Conservation (phyloP, 371 early-diverging fungal species). For the Rhizomucor pusillus region DNA sequence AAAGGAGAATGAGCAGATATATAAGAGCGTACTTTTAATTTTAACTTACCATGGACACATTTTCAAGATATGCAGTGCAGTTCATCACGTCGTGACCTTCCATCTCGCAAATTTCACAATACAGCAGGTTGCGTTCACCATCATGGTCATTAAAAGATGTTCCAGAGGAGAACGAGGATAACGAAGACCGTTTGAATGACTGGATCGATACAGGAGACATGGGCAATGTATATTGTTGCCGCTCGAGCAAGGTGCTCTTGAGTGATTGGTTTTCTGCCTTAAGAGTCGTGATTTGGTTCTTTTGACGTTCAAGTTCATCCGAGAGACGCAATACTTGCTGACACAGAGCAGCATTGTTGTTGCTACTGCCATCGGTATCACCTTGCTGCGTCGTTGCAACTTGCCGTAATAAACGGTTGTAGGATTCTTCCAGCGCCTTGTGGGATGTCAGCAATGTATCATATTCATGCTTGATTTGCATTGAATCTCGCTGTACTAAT, state of each 20-base stretch:
- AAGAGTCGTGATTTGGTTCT: neutral
- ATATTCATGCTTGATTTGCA: neutral
- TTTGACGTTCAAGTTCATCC: neutral
- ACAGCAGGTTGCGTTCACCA: too few relatives aligned
- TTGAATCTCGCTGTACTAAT: constrained; percentile 1
- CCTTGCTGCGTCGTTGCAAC: neutral
- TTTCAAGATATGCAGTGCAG: constrained; percentile 42
- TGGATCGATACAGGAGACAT: constrained; percentile 1
- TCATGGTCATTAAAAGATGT: too few relatives aligned
- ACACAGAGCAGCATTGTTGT: too few relatives aligned
- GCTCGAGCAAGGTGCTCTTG: neutral
- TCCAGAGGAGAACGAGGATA: too few relatives aligned
- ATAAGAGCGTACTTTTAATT: constrained; percentile 1
- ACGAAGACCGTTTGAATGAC: neutral
- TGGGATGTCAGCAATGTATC: neutral
- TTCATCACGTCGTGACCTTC: constrained; percentile 58
- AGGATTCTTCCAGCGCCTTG: neutral
- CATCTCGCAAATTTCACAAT: constrained; percentile 64
- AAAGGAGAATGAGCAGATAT: neutral
- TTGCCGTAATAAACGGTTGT: neutral
- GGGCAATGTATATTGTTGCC: neutral
- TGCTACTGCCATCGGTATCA: too few relatives aligned
- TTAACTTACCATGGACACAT: constrained; percentile 7
- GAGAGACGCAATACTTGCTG: too few relatives aligned
- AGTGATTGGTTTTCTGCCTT: neutral